Base-by-base conservation (phyloP, 805 yeast genomes). In the Saturnispora quitensis region DNA sequence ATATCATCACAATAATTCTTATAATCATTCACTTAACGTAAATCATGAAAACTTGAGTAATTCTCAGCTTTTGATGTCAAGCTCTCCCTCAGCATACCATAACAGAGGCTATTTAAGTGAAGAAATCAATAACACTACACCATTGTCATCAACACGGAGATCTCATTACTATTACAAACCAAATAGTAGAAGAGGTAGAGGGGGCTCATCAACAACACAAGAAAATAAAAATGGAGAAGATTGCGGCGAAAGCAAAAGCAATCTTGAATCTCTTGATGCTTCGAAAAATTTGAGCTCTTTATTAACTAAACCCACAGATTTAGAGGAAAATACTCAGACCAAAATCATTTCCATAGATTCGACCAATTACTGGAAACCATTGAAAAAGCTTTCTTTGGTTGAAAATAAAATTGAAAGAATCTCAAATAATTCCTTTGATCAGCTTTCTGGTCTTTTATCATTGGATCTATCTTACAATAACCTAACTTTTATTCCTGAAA, bases 401-500 rank as follows among this genome's bases (percentile, higher is more conserved):
- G 76, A 73, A 43, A 69, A 69, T 50, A 66, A 65, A 42, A 67
- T 74, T n/a, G 54, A 63, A 1, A 56, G 54, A 18, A 62, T 74
- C 9, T 59, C 60, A 48, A 60, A 57, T 33, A 56, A 57, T 51
- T 61, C 64, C 40, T 70, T 69, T 53, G 67, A 60, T 45, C 61
- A 55, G 40, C 58, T 66, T 20, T 61, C 57, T 18, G 64, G 67
- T 44, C 58, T 74, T 12, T 60, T 71, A 1, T 67, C 75, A 2
- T 69, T 82, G 48, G 84, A 82, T 58, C 63, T 82, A 33, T 81
- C 86, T 2, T 70, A 73, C 53, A 82, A 82, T 57, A 62, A 71
- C 40, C 65, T 82, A 31, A 72, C 71, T 24, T 63, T 65, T 8
- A 58, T 82, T 9, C 86, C 87, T 0, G 66, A 67, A n/a, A 59